Conservation (phyloP, 192 early-diverging fungal species). For the Linnemannia hyalina region DNA sequence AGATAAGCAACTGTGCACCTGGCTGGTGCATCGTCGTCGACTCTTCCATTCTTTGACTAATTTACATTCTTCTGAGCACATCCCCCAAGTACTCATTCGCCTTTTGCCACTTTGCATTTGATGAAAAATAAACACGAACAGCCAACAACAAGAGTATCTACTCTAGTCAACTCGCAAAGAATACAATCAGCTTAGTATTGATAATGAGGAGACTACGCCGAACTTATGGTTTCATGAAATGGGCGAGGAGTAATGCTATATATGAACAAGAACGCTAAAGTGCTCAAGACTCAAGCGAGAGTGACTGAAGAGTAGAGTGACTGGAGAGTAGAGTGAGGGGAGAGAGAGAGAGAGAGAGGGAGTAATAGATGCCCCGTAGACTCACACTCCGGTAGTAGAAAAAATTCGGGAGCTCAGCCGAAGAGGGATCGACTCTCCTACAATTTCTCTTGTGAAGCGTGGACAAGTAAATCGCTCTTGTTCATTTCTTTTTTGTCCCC, state of each 20-base stretch:
- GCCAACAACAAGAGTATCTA: background rate
- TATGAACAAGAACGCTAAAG: background rate
- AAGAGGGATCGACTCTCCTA: conserved; percentile 10
- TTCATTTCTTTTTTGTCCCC: background rate
- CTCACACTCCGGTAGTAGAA: background rate
- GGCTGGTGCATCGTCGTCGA: background rate
- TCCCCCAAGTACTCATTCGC: too few species aligned
- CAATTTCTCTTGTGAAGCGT: background rate
- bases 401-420: background rate
- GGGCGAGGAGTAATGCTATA: background rate
- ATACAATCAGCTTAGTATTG: background rate
- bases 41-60: background rate
- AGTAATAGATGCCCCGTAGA: background rate
- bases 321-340: background rate
- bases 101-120: too few species aligned
- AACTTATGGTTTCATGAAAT: background rate
- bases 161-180: background rate
- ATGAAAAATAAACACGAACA: background rate
- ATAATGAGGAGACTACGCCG: background rate
- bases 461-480: background rate
- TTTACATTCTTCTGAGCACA: background rate
- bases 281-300: too few species aligned
- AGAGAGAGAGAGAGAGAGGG: background rate
- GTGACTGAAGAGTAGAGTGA: background rate
- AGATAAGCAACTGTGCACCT: background rate